These are phyloP conservation scores for Cercospora nicotianae DNA, from an alignment of 2,329 filamentous ascomycete species.

Conservation along the genomic window DNA sequence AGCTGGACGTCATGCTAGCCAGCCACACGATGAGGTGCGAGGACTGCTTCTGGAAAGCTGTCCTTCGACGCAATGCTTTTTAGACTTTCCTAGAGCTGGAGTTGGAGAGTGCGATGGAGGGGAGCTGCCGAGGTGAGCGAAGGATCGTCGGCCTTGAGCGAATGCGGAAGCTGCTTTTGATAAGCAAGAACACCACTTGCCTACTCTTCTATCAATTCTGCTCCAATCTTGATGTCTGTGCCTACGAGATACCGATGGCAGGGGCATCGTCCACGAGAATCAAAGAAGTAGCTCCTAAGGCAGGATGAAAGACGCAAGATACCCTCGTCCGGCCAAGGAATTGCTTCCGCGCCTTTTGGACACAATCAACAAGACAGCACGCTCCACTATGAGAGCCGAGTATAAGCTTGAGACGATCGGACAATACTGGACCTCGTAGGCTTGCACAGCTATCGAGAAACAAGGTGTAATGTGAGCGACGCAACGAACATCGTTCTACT, in stretches of 20 bases:
- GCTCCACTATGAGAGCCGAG: too few species aligned
- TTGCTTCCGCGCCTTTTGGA: not conserved
- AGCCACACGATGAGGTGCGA: slow-evolving; percentile 3
- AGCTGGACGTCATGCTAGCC: slow-evolving; percentile 13
- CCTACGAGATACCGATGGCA: not conserved
- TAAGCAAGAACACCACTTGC: not conserved
- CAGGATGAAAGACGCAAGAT: not conserved
- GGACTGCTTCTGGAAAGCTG: slow-evolving; percentile 1
- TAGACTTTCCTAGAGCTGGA: slow-evolving; percentile 2
- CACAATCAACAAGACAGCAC: too few species aligned
- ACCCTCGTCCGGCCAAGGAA: not conserved
- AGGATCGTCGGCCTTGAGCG: not conserved
- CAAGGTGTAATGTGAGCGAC: too few species aligned
- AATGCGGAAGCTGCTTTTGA: slow-evolving; percentile 5
- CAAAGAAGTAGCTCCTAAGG: not conserved
- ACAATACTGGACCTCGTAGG: too few species aligned
- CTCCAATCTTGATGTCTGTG: not conserved
- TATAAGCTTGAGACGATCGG: too few species aligned
- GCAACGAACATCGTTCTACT: too few species aligned
- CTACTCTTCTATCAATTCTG: not conserved
- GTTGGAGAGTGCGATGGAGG: not conserved
- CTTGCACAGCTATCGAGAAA: too few species aligned
- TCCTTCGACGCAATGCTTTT: not conserved
- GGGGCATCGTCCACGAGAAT: not conserved
- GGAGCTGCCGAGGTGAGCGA: slow-evolving; percentile 7